Base-by-base conservation (phyloP, 2,329 filamentous ascomycete genomes). In the Aspergillus tubingensis region DNA sequence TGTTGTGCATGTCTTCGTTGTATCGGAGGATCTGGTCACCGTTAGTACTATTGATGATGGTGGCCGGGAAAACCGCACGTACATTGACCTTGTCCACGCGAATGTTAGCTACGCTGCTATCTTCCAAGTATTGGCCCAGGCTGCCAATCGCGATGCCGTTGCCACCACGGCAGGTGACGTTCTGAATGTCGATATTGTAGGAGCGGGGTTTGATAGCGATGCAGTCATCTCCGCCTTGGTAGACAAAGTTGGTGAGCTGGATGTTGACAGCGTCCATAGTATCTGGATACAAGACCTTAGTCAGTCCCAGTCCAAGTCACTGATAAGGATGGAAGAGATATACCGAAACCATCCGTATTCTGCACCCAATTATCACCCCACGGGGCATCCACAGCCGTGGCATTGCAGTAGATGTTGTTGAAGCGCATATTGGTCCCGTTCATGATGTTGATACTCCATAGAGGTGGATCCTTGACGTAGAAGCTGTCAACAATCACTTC, bases 121-220 rank as follows among this genome's bases (percentile, higher is more conserved):
- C 83, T 64, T 85, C 82, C 2, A 82, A 74, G 60, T 86, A 86
- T 65, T 86, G 83, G 2, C 83, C 83, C 1, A 86, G 73, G 62
- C 77, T 81, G 1, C 84, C 84, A 41, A 80, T 78, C 4, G 84
- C 83, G 27, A 79, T 78, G 54, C 79, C 79, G 61, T 86, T 86
- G 3, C 83, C 83, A 11, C 81, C 80, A 44, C 78, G 77, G 58
- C 85, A 90, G 61, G 77, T 79, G 6, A 80, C 65, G 69, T 85
- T 88, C 58, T 83, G 80, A 58, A 82, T 73, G 38, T 77, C 74
- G 62, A 83, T 80, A 66, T 88, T 86, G 73, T 85, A 81, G 59
- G 85, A 86, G 74, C 89, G 81, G 44, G 83, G 80, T 74, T 90
- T 91, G 62, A 82, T 79, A 43, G 83, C 82, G 25, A 86, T 82